Percentiles rank a stretch among this genome's conserved stretches.
phyloP scores from a whole-genome alignment of 1,284 basidiomycete species.

The Exobasidium cylindrosporum region DNA sequence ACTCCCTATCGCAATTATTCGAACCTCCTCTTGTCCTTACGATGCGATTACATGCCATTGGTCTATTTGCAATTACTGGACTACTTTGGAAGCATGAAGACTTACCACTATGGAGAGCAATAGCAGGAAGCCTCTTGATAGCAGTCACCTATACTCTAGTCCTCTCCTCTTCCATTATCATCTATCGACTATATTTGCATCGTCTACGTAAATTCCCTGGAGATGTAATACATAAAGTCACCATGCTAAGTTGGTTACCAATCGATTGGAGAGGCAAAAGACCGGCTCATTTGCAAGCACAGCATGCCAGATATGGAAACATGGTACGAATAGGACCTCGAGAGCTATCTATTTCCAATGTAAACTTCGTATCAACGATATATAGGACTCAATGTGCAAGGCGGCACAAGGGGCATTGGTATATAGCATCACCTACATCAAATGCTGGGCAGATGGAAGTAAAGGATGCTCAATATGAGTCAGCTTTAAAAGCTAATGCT shows the following conservation, averaged over 20 bases:
- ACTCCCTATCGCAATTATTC: not conserved
- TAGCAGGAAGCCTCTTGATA: not conserved
- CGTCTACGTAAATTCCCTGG: constrained; percentile 23
- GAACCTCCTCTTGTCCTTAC: not conserved
- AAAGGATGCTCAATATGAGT: not conserved
- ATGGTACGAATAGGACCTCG: constrained; percentile 29
- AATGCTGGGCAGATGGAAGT: not conserved
- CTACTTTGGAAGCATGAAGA: not conserved
- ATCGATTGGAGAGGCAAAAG: constrained; percentile 22
- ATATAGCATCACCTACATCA: not conserved
- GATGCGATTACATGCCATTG: not conserved
- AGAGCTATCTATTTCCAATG: constrained; percentile 30
- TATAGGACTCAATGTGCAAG: constrained; percentile 14
- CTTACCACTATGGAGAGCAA: not conserved
- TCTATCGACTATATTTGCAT: constrained; percentile 26
- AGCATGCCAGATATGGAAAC: constrained; percentile 23
- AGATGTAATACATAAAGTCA: constrained; percentile 13
- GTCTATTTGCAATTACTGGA: not conserved
- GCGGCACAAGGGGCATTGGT: constrained; percentile 4
- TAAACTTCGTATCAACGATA: constrained; percentile 13
- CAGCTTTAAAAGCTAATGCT: not conserved
- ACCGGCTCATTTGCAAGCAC: constrained; percentile 12
- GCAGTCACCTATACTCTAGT: not conserved
- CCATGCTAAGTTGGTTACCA: constrained; percentile 18
- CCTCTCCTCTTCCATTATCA: not conserved